These are phyloP conservation scores for Cladorrhinum samala DNA, from an alignment of 495 filamentous ascomycete species.

Conservation along the genomic window DNA sequence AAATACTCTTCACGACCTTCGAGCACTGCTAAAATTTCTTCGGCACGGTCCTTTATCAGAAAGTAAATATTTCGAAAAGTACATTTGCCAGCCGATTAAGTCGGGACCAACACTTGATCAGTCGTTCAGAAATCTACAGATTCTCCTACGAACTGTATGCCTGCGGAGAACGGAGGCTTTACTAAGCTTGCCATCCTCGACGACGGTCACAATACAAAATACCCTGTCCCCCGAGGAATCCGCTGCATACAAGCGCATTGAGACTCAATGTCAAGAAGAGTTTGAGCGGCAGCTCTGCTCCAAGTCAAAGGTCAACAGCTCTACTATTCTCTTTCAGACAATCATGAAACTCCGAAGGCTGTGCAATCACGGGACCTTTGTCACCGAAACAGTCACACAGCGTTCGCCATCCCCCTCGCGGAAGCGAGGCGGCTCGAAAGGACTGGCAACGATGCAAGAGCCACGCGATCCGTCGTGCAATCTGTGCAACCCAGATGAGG, in stretches of 20 bases:
- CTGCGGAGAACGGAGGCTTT: constrained; percentile 1
- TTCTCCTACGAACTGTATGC: background rate
- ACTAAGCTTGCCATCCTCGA: background rate
- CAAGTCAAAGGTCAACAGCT: background rate
- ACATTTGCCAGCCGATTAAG: background rate
- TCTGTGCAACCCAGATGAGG: background rate
- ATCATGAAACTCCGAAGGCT: constrained; percentile 3
- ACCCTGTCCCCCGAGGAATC: background rate
- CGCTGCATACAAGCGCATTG: background rate
- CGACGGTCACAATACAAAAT: background rate
- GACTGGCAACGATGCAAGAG: no score
- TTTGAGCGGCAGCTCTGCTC: background rate
- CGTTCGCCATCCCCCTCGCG: background rate
- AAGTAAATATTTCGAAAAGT: background rate
- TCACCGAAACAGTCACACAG: background rate
- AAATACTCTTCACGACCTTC: background rate
- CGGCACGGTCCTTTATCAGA: background rate
- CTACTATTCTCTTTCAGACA: background rate
- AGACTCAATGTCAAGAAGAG: background rate
- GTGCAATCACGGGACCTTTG: constrained; percentile 8
- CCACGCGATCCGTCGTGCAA: no score
- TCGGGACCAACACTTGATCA: background rate
- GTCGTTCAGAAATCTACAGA: background rate
- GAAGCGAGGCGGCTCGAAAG: background rate
- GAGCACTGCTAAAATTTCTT: constrained; percentile 1